Base-by-base conservation (phyloP, 768 basidiomycete species). In the Hypsizygus marmoreus region DNA sequence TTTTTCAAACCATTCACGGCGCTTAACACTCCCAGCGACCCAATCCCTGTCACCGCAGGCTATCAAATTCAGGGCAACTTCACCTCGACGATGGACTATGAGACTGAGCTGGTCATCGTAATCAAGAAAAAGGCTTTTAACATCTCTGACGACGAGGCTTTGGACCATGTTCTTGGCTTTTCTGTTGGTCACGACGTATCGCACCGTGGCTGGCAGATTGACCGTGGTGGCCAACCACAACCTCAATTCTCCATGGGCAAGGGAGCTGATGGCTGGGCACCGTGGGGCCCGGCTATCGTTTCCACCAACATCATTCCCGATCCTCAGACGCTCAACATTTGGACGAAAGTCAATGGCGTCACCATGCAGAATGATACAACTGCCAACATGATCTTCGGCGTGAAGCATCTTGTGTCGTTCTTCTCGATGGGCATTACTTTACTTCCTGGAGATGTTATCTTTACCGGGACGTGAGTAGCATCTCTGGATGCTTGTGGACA, bases 171-270 rank as follows among this genome's bases (percentile, higher is more conserved):
- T 38, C 60, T 71, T 14, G 72, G 72, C 2, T 73, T 67, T 40
- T 56, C 65, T 29, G 65, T 68, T 22, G 72, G 72, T 0, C 59
- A 73, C 47, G 72, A 73, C 46, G 72, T 73, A 4, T 71, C 69
- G 33, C 72, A 73, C 39, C 59, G 72, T 16, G 72, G 72, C 10
- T 74, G 72, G 72, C 71, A 74, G 47, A 71, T 74, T 30, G 67
- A 68, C 28, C 65, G 72, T 13, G 72, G 72, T 9, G 72, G 72
- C 16, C 37, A 59, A 45, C 72, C 72, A 4, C 64, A 71, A 43
- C 72, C 71, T 10, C 71, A 72, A 35, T 72, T 58, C 49, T 70
- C 69, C 6, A 72, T 74, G 71, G 71, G 71, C 23, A 73, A 73
- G 50, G 70, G 63, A 9, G 65, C 72, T 23, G 70, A 72, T 43